These are phyloP conservation scores for Avena insularis DNA, from an alignment of 176 grass and related monocot genomes.

Conservation along the genomic window DNA sequence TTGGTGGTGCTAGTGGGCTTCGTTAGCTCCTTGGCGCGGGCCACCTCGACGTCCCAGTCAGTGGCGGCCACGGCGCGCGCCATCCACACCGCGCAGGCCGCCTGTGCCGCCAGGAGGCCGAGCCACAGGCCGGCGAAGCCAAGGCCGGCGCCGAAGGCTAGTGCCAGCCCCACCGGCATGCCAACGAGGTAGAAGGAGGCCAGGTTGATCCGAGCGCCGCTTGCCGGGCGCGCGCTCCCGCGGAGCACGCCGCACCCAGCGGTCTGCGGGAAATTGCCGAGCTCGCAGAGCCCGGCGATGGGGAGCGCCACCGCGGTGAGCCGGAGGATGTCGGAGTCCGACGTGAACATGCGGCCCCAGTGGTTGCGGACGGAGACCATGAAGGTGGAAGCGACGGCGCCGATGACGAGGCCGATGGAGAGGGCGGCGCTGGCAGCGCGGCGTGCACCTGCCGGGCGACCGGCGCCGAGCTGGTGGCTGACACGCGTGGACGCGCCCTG, in stretches of 20 bases:
- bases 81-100: constrained; percentile 78
- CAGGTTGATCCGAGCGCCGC: constrained; percentile 86
- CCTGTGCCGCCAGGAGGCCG: constrained; percentile 89
- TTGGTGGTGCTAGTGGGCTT: constrained; percentile 18
- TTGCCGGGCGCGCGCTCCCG: constrained; percentile 73
- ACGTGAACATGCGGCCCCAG: constrained; percentile 89
- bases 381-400: constrained; percentile 64
- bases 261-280: constrained; percentile 96
- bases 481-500: constrained; percentile 88
- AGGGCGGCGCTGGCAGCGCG: constrained; percentile 60
- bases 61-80: constrained; percentile 61
- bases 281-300: constrained; percentile 92
- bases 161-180: constrained; percentile 84
- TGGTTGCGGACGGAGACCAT: constrained; percentile 67
- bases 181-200: constrained; percentile 95
- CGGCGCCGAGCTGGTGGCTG: constrained; percentile 80
- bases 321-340: constrained; percentile 64
- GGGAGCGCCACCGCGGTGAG: constrained; percentile 84
- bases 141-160: constrained; percentile 66
- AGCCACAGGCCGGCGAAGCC: constrained; percentile 92
- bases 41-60: constrained; percentile 79
- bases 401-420: constrained; percentile 55
- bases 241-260: constrained; percentile 89
- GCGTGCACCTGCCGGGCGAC: constrained; percentile 55
- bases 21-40: constrained; percentile 74